Percentiles rank a stretch among this genome's conserved stretches.
Conservation (phyloP, 2,329 filamentous ascomycete species). For the Biscogniauxia mediterranea region DNA sequence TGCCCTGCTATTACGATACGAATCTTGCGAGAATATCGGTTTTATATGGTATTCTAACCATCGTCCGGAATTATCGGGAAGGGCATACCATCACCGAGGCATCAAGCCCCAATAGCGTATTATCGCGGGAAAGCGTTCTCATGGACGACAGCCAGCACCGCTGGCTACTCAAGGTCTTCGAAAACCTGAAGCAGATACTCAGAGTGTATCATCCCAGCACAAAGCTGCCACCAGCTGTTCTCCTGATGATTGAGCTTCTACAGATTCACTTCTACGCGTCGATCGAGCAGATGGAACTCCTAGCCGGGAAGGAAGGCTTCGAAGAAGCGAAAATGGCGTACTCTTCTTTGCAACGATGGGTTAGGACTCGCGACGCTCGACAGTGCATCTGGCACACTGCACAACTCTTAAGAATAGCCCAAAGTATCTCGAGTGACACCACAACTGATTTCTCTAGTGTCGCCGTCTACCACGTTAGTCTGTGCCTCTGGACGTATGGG, state of each 20-base stretch:
- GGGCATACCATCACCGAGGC: background rate
- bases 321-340: background rate
- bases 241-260: background rate
- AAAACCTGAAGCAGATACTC: background rate
- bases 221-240: background rate
- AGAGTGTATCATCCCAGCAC: background rate
- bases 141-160: background rate
- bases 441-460: background rate
- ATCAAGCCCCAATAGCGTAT: background rate
- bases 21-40: background rate
- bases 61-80: background rate
- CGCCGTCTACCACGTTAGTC: background rate
- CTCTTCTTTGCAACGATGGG: background rate
- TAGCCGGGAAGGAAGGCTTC: background rate
- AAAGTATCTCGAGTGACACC: background rate
- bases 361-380: background rate
- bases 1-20: background rate
- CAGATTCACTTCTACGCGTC: background rate
- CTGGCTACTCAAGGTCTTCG: background rate
- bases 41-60: background rate
- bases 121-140: background rate
- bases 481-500: background rate
- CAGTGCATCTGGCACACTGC: background rate
- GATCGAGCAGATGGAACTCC: background rate
- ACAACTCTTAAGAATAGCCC: background rate